These are phyloP conservation scores for Diplodia mutila DNA, from an alignment of 2,329 filamentous ascomycete genomes.

Conservation along the genomic window DNA sequence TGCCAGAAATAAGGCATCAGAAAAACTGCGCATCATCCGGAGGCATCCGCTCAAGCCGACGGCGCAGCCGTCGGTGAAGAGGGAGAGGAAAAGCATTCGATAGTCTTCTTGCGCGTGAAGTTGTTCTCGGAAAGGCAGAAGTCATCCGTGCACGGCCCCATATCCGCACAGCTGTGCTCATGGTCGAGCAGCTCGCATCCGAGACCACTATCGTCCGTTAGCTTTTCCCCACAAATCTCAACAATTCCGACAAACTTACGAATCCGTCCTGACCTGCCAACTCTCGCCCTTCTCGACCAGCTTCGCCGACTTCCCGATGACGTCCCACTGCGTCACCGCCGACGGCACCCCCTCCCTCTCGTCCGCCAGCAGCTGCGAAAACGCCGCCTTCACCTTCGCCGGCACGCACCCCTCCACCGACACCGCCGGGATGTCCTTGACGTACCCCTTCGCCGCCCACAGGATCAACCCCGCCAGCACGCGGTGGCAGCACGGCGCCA, in stretches of 20 bases:
- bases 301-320: conserved; percentile 11
- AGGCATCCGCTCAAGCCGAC: background rate
- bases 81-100: background rate
- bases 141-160: conserved; percentile 21
- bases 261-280: conserved; percentile 14
- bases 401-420: conserved; percentile 19
- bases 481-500: conserved; percentile 22
- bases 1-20: background rate
- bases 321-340: conserved; percentile 19
- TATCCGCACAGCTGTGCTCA: conserved; percentile 2
- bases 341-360: background rate
- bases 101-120: background rate
- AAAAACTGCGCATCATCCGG: background rate
- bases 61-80: background rate
- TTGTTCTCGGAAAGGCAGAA: conserved; percentile 22
- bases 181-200: conserved; percentile 22
- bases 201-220: background rate
- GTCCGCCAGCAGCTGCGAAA: conserved; percentile 15
- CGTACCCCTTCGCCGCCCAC: conserved; percentile 15
- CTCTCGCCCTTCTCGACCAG: conserved; percentile 8
- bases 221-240: background rate
- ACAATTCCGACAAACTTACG: background rate
- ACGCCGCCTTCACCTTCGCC: conserved; percentile 3
- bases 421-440: background rate
- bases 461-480: conserved; percentile 13